Evolutionary conservation across 116 monocot species (phyloP), one percentile per base, ranked within the genome.

Genomic region (Cymodocea nodosa): DNA sequence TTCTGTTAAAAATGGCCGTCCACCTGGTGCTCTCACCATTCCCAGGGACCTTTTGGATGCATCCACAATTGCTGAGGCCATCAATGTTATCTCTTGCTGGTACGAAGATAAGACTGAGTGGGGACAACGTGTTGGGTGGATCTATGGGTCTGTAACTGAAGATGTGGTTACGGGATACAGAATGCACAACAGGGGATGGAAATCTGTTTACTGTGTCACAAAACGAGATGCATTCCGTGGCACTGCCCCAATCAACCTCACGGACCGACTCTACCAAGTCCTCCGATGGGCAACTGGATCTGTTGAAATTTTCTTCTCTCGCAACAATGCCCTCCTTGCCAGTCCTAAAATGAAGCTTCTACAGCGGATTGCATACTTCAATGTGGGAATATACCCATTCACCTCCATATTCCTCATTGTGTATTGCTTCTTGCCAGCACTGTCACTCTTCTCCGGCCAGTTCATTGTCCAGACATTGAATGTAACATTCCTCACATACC

Each of bases 41-140:
- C 85, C 89, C 7, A 83, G 93, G 3, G 83, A 83, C 66, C 81
- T 81, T 50, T 89, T 93, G 14, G 89, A 94, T 68, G 90, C 94
- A 1, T 82, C 94, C 48, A 84, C 86, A 2, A 90, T 94, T 35
- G 94, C 94, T 3, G 94, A 94, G 75, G 94, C 94, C 44, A 89
- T 94, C 57, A 77, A 82, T 15, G 90, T 89, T 36, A 86, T 94
- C 68, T 94, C 90, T 6, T 86, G 90, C 76, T 90, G 90, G 90
- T 90, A 90, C 60, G 90, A 90, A 62, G 90, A 90, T 61, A 90
- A 90, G 71, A 90, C 90, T 0, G 90, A 90, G 36, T 90, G 90
- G 90, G 87, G 90, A 15, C 56, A 73, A 10, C 86, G 90, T 23
- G 90, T 90, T 20, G 90, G 90, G 8, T 90, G 90, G 90, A 90